Base-by-base conservation (phyloP, 2,329 filamentous ascomycete genomes). In the Microsporum ferrugineum region DNA sequence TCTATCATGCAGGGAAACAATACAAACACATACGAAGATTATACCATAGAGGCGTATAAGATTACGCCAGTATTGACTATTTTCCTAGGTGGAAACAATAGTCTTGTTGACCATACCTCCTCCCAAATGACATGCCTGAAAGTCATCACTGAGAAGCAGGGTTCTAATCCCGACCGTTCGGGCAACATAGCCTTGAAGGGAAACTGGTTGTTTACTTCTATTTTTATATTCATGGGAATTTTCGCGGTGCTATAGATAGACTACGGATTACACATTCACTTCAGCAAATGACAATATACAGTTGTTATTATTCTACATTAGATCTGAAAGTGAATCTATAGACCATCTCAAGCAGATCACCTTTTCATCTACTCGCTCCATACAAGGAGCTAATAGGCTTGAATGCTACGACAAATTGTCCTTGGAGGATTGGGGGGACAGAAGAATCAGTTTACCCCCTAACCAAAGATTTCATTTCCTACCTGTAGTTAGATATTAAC, bases 51-150 rank as follows among this genome's bases (percentile, higher is more conserved):
- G 14, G 58, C 60, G 17, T 66, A 63, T 38, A 63, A 63, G 34
- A 65, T 65, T 12, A 66, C 61, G 0, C 60, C 64, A 0, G 60
- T 65, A 8, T 55, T 65, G 12, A 66, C 65, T 10, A 60, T 65
- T 14, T 65, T 65, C 17, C 31, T 56, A 2, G 27, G 47, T 1
- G 38, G 47, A 17, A 60, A 61, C 14, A 51, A 33, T 34, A 66
- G 45, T 43, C 34, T 61, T 12, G 60, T 65, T 2, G 38, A 64
- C 38, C 27, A 58, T n/a, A 59, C 64, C 45, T 61, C 60, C n/a
- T 58, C 64, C 2, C 61, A 64, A 57, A 55, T 66, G 27, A 65
- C 64, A 12, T 66, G 65, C 29, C 57, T 65, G 12, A 66, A 66
- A 29, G 56, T 63, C 5, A 61, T 66, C 17, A 63, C 56, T 17